Base-by-base conservation (phyloP, 2,329 filamentous ascomycete genomes). In the Penicillium sp. region DNA sequence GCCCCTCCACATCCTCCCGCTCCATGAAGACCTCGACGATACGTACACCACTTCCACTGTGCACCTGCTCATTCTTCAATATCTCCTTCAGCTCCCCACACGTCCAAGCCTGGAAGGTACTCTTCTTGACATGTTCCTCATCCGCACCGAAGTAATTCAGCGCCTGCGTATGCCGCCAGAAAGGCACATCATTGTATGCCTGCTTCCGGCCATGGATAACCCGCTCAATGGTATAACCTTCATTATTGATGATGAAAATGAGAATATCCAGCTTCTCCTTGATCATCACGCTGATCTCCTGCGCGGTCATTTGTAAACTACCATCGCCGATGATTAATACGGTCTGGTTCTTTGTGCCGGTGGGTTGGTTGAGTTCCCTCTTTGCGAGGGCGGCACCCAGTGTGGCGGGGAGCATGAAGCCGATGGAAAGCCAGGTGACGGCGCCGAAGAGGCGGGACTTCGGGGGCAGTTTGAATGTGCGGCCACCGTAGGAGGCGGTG, bases 231-330 rank as follows among this genome's bases (percentile, higher is more conserved):
- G 84, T 85, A 65, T 87, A 87, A 0, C 85, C 85, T 30, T 83
- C 79, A 58, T 87, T 87, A 67, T 87, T 87, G 65, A 87, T 81
- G 8, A 87, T 68, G 61, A 87, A 80, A 22, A 78, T 72, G 7
- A 80, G 75, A 3, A 83, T 78, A 40, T 83, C 77, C 25, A 85
- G 76, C 3, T 80, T 77, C 57, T 83, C 78, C 16, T 78, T 78
- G 65, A 90, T 85, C 67, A 89, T 89, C 1, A 85, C 88, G 11
- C 84, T 83, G 3, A 91, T 76, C 64, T 89, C 87, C 70, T 90
- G 88, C 0, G 82, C 86, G 0, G 87, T 90, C 76, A 90, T 84
- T 64, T 89, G 84, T 60, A 90, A 82, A 63, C 85, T 87, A 3
- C 87, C 87, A 55, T 89, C 87, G 5, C 86, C 87, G 37, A 87